Evolutionary conservation across 2,329 filamentous ascomycete genomes (phyloP), one percentile per base, ranked within the genome.

Genomic region (Blumeriella jaapii): DNA sequence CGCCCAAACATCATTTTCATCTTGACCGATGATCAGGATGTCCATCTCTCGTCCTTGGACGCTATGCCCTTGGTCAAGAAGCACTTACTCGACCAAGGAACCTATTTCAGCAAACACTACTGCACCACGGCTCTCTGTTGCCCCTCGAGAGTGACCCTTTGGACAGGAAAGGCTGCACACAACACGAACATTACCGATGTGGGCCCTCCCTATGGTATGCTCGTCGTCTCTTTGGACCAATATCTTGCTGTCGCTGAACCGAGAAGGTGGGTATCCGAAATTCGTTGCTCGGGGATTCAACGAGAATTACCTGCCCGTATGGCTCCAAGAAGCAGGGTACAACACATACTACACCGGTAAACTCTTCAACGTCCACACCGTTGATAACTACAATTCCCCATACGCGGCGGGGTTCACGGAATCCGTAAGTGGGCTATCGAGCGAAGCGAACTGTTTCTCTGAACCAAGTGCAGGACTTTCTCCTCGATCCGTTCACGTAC

Each of bases 301-400:
- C 38, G 66, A 76, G 1, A 67, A 75, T 22, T 82, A 78, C 39
- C 62, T 83, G 0, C 78, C 78, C 0, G 54, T 82, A 0, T 84
- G 78, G 76, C 55, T 84, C 10, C 74, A 81, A 42, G 52, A 68
- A 2, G 69, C 68, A 0, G 78, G 77, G 0, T 82, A 82, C 50
- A 69, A 72, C 41, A 82, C 78, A 0, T 82, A 81, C 49, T 83
- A 82, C 46, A 71, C 70, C 0, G 78, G 75, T 13, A 83, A 84
- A 59, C 60, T 1, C 71, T 76, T 78, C 57, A 83, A 83, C 43
- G 62, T 65, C 0, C 75, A 81, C 33, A 68, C 61, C 0, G 60
- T 69, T 1, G 49, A 62, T 1, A 82, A 78, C 38, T 82, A 79
- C 47, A 56, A 76, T 48, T 59, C 60, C 0, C 75, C 76, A 0